phyloP scores from a whole-genome alignment of 2,329 filamentous ascomycete genomes.

The Alternaria incomplexa region DNA sequence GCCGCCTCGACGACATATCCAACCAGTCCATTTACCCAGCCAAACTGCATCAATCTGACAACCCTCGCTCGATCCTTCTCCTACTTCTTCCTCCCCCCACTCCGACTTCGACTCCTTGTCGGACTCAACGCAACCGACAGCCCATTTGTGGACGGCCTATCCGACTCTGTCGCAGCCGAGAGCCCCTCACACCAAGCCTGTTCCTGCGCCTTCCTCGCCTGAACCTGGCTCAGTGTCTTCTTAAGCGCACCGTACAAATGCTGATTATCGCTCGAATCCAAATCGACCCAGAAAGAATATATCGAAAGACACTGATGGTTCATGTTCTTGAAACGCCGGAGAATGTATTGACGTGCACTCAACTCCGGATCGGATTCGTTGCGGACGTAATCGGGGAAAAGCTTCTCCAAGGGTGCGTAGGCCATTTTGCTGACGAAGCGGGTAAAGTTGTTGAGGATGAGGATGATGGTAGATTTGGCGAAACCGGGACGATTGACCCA shows the following conservation, averaged over 20 bases:
- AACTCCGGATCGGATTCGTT: slow-evolving; percentile 28
- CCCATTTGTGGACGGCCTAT: neutral
- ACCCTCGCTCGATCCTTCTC: neutral
- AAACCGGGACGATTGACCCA: slow-evolving; percentile 41
- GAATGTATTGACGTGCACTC: slow-evolving; percentile 40
- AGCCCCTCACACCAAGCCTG: slow-evolving; percentile 28
- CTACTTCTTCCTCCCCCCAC: neutral
- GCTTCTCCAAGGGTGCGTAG: slow-evolving; percentile 34
- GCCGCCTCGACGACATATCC: too few species aligned
- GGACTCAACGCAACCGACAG: neutral
- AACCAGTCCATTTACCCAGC: neutral
- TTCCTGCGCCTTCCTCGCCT: slow-evolving; percentile 36
- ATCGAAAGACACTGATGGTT: slow-evolving; percentile 34
- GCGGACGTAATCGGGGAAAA: slow-evolving; percentile 39
- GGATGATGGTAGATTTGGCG: slow-evolving; percentile 34
- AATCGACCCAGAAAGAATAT: slow-evolving; percentile 47
- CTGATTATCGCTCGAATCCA: slow-evolving; percentile 44
- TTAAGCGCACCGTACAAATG: slow-evolving; percentile 45
- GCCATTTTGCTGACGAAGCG: slow-evolving; percentile 42
- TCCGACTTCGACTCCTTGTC: neutral
- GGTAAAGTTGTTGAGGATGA: slow-evolving; percentile 45
- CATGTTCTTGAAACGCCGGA: slow-evolving; percentile 39
- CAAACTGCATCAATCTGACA: neutral
- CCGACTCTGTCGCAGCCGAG: neutral
- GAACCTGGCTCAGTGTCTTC: slow-evolving; percentile 41